These are phyloP conservation scores for Fusarium nygamai DNA, from an alignment of 2,329 filamentous ascomycete genomes.

Conservation along the genomic window DNA sequence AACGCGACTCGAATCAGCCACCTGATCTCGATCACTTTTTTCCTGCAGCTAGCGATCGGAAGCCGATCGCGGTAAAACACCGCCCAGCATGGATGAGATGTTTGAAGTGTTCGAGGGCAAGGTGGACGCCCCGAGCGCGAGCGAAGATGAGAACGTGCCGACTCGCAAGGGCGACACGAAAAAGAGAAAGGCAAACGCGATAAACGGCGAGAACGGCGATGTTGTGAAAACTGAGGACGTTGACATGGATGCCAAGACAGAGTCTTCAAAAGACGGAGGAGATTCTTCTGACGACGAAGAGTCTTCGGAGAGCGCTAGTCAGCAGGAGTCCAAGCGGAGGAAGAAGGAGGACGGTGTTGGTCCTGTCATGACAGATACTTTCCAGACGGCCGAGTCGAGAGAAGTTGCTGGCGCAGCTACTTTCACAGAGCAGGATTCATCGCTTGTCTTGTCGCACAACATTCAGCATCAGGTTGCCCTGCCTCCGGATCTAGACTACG, in stretches of 20 bases:
- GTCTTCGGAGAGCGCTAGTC: conserved; percentile 57
- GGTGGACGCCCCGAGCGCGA: conserved; percentile 51
- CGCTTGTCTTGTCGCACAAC: conserved; percentile 91
- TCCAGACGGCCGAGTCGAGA: conserved; percentile 93
- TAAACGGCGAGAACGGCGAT: conserved; percentile 58
- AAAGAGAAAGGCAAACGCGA: conserved; percentile 86
- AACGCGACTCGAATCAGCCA: conserved; percentile 3
- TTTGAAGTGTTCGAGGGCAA: conserved; percentile 84
- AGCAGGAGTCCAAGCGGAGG: conserved; percentile 70
- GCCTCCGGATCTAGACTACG: conserved; percentile 91
- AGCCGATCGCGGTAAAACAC: conserved; percentile 18
- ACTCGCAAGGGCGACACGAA: conserved; percentile 70
- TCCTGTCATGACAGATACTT: conserved; percentile 89
- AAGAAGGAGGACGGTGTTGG: conserved; percentile 68
- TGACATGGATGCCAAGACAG: conserved; percentile 54
- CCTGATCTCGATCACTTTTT: conserved; percentile 29
- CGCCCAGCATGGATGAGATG: conserved; percentile 74
- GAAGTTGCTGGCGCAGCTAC: conserved; percentile 86
- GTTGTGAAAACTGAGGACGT: conserved; percentile 37
- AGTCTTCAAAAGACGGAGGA: conserved; percentile 50
- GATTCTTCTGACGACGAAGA: conserved; percentile 49
- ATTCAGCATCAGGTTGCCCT: conserved; percentile 98
- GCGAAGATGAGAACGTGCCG: conserved; percentile 55
- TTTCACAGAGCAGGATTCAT: conserved; percentile 69
- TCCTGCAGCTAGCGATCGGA: conserved; percentile 13